These are phyloP conservation scores for Pelargonium cotyledonis DNA, from an alignment of 441 rosid species.

Conservation along the genomic window DNA sequence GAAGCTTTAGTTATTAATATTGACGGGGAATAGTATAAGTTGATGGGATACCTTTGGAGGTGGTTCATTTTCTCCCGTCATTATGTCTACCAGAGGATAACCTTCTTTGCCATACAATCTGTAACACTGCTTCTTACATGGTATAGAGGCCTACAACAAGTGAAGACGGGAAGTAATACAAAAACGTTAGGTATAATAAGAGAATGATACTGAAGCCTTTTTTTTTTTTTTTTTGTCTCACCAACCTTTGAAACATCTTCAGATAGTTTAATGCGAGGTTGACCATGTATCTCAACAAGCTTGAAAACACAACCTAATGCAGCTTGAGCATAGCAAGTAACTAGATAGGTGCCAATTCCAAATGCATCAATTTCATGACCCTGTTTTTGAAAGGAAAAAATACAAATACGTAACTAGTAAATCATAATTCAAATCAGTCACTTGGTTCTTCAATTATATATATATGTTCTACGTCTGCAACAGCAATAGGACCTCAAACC, in stretches of 20 bases:
- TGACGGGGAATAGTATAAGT: not conserved
- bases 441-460: too few relatives aligned
- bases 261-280: slow-evolving; percentile 94
- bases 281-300: slow-evolving; percentile 82
- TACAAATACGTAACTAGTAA: too few relatives aligned
- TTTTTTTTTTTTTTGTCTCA: not conserved
- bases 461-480: too few relatives aligned
- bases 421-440: too few relatives aligned
- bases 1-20: not conserved
- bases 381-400: slow-evolving; percentile 28
- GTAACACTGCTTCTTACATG: slow-evolving; percentile 76
- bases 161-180: slow-evolving; percentile 14
- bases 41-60: slow-evolving; percentile 57
- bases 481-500: too few relatives aligned
- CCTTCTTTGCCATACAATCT: slow-evolving; percentile 80
- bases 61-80: slow-evolving; percentile 90
- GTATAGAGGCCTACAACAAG: slow-evolving; percentile 69
- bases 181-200: not conserved
- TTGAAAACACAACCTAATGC: slow-evolving; percentile 95
- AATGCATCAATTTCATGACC: slow-evolving; percentile 94
- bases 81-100: slow-evolving; percentile 82
- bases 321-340: slow-evolving; percentile 85
- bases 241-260: slow-evolving; percentile 94
- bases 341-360: slow-evolving; percentile 86
- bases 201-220: not conserved